phyloP scores from a whole-genome alignment of 441 rosid species.

The Erodium texanum region DNA sequence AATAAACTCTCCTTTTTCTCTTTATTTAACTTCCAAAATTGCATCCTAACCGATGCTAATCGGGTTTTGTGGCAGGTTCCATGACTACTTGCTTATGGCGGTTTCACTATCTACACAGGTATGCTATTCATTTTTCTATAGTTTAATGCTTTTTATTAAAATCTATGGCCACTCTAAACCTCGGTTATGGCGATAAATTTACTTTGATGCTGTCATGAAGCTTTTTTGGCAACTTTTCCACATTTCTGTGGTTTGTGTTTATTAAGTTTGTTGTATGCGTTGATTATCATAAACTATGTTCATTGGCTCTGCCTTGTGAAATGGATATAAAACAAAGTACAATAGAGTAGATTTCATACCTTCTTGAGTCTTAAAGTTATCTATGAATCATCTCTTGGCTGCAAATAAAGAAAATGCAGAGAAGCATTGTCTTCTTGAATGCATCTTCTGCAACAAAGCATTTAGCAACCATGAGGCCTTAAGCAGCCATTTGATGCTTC shows the following conservation, averaged over 20 bases:
- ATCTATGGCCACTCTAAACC: conserved; percentile 17
- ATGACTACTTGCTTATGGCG: conserved; percentile 5
- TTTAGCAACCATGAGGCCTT: conserved; percentile 22
- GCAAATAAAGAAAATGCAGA: conserved; percentile 12
- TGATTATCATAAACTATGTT: conserved; percentile 17
- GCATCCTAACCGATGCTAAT: conserved; percentile 15
- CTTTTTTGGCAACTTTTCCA: conserved; percentile 9
- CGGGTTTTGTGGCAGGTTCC: conserved; percentile 15
- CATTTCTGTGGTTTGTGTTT: conserved; percentile 12
- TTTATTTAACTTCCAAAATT: conserved; percentile 17
- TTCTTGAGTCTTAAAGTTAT: conserved; percentile 15
- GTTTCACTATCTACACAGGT: background rate
- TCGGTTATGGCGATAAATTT: conserved; percentile 6
- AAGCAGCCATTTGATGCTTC: conserved; percentile 24
- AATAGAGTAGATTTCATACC: conserved; percentile 10
- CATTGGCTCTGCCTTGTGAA: conserved; percentile 11
- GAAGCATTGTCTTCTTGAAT: conserved; percentile 12
- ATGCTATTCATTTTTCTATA: conserved; percentile 11
- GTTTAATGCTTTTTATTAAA: conserved; percentile 10
- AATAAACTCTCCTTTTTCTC: conserved; percentile 9
- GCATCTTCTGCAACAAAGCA: conserved; percentile 21
- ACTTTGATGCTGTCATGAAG: conserved; percentile 9
- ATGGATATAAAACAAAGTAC: conserved; percentile 19
- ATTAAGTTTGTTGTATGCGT: conserved; percentile 18
- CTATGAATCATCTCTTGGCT: conserved; percentile 20